Percentiles rank a stretch among this genome's conserved stretches.
These are phyloP conservation scores for Hypoxylon sp. DNA, from an alignment of 2,329 filamentous ascomycete genomes.

Conservation along the genomic window DNA sequence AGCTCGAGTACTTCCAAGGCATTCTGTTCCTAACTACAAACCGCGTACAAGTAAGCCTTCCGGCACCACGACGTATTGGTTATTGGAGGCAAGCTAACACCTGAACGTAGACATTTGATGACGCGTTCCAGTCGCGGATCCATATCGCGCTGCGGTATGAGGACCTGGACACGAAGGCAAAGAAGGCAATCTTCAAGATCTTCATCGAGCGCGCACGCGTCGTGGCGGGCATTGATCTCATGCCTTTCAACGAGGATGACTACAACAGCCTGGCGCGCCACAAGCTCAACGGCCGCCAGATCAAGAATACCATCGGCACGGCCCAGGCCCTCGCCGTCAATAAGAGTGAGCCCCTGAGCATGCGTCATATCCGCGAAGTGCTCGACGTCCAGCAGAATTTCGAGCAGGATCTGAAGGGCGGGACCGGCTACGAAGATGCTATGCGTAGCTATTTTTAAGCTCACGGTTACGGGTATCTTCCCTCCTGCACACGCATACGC, in stretches of 20 bases:
- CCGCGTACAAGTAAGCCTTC: constrained; percentile 70
- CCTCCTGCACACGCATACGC: background rate
- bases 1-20: constrained; percentile 92
- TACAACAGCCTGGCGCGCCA: constrained; percentile 74
- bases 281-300: constrained; percentile 74
- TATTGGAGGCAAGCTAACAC: constrained; percentile 31
- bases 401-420: constrained; percentile 84
- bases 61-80: background rate
- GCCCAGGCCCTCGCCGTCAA: constrained; percentile 85
- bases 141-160: constrained; percentile 88
- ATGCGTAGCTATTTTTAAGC: constrained; percentile 80
- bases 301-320: constrained; percentile 88
- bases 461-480: background rate
- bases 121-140: constrained; percentile 89
- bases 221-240: constrained; percentile 68
- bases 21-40: constrained; percentile 93
- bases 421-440: constrained; percentile 81
- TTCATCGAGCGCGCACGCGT: constrained; percentile 80
- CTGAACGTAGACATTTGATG: constrained; percentile 76
- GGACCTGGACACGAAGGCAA: constrained; percentile 76
- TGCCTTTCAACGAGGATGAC: constrained; percentile 74
- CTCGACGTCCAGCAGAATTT: constrained; percentile 88
- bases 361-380: constrained; percentile 84
- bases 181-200: constrained; percentile 84
- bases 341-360: constrained; percentile 75